These are phyloP conservation scores for Komagataella ulmi DNA, from an alignment of 805 yeast genomes.

Conservation along the genomic window DNA sequence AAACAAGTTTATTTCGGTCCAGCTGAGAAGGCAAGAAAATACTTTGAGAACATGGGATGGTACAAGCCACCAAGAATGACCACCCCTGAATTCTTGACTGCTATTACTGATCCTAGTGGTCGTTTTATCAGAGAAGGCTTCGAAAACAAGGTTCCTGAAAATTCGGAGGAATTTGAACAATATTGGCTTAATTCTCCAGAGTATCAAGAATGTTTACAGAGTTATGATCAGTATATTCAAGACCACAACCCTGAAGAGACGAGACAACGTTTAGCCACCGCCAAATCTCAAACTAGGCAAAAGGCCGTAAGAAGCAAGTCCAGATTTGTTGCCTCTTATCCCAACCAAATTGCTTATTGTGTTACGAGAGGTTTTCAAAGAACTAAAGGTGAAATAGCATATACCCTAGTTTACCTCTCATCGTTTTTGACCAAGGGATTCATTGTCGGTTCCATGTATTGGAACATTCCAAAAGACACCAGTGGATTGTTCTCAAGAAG, in stretches of 20 bases:
- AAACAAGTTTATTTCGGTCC: conserved; percentile 50
- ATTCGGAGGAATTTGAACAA: conserved; percentile 44
- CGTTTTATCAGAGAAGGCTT: conserved; percentile 33
- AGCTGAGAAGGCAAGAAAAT: conserved; percentile 35
- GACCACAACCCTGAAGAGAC: conserved; percentile 24
- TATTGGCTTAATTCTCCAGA: conserved; percentile 48
- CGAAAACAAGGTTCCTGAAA: conserved; percentile 37
- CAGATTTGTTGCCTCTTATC: conserved; percentile 28
- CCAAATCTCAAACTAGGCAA: conserved; percentile 23
- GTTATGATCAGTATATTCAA: conserved; percentile 25
- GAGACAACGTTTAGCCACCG: conserved; percentile 27
- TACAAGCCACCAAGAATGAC: conserved; percentile 51
- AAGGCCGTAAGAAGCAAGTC: conserved; percentile 23
- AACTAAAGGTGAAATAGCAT: conserved; percentile 42
- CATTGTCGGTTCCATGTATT: conserved; percentile 48
- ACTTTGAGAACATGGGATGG: conserved; percentile 48
- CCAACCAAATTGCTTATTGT: conserved; percentile 37
- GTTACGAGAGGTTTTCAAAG: conserved; percentile 40
- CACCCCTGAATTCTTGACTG: conserved; percentile 54
- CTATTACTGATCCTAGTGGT: conserved; percentile 54
- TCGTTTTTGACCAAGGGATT: conserved; percentile 46
- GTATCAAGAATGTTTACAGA: conserved; percentile 21
- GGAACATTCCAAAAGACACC: conserved; percentile 33
- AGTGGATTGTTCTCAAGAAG: conserved; percentile 49
- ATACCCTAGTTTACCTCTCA: conserved; percentile 33